phyloP scores from a whole-genome alignment of 805 yeast species.

The Teunomyces lycoperdinae region DNA sequence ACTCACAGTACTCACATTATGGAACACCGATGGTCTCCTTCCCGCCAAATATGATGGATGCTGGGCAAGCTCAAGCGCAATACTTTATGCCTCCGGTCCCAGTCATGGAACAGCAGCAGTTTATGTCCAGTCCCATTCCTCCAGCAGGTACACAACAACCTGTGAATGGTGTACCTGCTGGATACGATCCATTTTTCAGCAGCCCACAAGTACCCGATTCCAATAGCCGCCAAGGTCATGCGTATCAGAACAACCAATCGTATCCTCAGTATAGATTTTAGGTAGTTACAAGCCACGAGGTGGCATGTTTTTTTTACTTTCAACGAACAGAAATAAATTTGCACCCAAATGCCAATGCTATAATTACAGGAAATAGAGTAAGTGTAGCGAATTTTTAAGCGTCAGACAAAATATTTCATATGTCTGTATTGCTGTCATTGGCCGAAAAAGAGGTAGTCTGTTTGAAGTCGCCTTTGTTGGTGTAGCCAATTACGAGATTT shows the following conservation, averaged over 20 bases:
- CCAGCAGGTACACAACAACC: not conserved
- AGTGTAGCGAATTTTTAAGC: too few relatives aligned
- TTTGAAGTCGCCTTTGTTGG: too few relatives aligned
- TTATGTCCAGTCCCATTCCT: not conserved
- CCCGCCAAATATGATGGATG: not conserved
- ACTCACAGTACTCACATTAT: slow-evolving; percentile 6
- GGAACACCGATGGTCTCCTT: not conserved
- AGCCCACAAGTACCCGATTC: not conserved
- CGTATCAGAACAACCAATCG: slow-evolving; percentile 1
- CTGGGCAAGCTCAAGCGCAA: not conserved
- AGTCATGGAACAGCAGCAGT: not conserved
- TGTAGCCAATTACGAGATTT: not conserved
- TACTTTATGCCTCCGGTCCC: not conserved
- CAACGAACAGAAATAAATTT: not conserved
- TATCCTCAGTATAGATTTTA: not conserved
- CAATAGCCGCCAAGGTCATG: not conserved
- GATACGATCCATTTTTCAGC: not conserved
- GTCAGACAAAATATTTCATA: too few relatives aligned
- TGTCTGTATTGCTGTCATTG: too few relatives aligned
- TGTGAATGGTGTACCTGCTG: not conserved
- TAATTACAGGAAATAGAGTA: too few relatives aligned
- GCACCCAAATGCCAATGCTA: not conserved
- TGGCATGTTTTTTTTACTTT: not conserved
- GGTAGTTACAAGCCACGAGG: not conserved
- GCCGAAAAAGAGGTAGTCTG: too few relatives aligned